Base-by-base conservation (phyloP, 108 stramenopile genomes). In the Stephanodiscus triporus region DNA sequence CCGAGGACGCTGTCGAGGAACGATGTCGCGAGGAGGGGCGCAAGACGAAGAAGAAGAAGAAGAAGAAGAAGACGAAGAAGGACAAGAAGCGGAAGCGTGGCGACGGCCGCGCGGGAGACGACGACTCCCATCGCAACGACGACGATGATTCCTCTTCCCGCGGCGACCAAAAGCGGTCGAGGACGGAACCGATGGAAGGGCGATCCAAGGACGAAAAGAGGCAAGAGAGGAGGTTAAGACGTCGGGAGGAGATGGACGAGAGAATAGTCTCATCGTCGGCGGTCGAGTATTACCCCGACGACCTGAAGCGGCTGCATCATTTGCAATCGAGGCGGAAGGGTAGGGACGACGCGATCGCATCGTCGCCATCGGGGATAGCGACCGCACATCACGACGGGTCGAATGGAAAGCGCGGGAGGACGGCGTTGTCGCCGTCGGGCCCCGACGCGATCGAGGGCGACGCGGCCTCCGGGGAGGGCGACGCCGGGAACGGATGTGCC, bases 151-250 rank as follows among this genome's bases (percentile, higher is more conserved):
- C 1, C 9, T 36, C 53, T 16, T 6, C 23, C 22, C 17, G 17
- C 6, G 40, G 66, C 14, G 69, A 69, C 16, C 26, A 43, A 17
- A 45, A 67, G 23, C 74, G 61, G 47, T 65, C 54, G 37, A 53
- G 56, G 13, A 74, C 59, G 26, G 24, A 78, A 27, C n/a, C n/a
- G n/a, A n/a, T n/a, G n/a, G 63, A 74, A 58, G 62, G 73, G 49
- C n/a, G 49, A n/a, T 42, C 40, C 10, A 88, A 84, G 42, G 56
- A 22, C 14, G 49, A 53, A 51, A 75, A 66, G 38, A 48, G 55
- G 30, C 56, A 76, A 19, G 53, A 56, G 55, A 63, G 62, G 32
- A 42, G 24, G 27, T 40, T 23, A 61, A 38, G 42, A 70, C 36
- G 11, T 47, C 53, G 34, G 62, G 73, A 79, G 56, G 57, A 29